Evolutionary conservation across 305 asterid species (phyloP), one percentile per base, ranked within the genome.

Genomic region (Fraxinus angustifolia): DNA sequence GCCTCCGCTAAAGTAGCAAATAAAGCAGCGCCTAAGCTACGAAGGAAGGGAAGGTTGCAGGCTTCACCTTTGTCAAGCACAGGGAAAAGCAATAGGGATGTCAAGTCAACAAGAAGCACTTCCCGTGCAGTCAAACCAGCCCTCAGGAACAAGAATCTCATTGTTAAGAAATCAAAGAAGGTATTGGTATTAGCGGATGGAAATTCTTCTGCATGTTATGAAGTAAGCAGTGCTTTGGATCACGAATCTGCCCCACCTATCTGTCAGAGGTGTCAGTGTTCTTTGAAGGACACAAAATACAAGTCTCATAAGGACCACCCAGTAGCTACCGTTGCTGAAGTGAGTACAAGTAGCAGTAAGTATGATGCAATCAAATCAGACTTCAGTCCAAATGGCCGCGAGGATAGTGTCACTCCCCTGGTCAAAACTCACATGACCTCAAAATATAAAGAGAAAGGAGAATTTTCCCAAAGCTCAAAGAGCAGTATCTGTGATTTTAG

Each of bases 401-500:
- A 82, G 75, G 82, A 77, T 82, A 80, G 71, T 28, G 82, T 68
- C 75, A 60, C 83, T 38, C 88, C 83, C 33, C 81, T 77, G 75
- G 78, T 60, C 72, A 92, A 88, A 81, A 76, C 84, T 30, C 85
- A 62, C 81, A 85, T n/a, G 65, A 76, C 74, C 53, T 78, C 87
- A 68, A 92, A 91, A 83, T 53, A 84, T 38, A 81, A 83, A 58
- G 97, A 91, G 85, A 92, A 91, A 87, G 93, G 88, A 76, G 97
- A 90, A 73, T 85, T 93, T 82, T 90, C 97, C 12, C 97, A 93
- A 45, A 92, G 98, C 89, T 92, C 98, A 75, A 90, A 89, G 87
- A 93, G 97, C 88, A 95, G 98, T 88, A 89, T 90, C 50, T 94
- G 95, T 42, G 97, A 92, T 78, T 89, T 91, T 73, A 93, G 98